These are phyloP conservation scores for Exophiala mesophila DNA, from an alignment of 2,329 filamentous ascomycete species.

Conservation along the genomic window DNA sequence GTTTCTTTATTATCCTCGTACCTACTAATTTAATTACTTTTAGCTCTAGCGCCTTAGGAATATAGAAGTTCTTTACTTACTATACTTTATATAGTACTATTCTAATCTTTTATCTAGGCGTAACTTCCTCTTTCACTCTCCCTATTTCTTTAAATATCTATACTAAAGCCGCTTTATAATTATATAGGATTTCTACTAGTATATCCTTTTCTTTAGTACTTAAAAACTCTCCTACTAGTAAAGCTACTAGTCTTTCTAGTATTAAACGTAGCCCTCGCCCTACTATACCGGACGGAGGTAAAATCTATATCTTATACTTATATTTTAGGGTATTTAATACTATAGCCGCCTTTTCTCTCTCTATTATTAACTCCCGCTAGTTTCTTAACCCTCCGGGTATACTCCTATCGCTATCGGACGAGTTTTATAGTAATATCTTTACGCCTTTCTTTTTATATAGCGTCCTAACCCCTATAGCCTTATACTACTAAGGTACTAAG, in stretches of 20 bases:
- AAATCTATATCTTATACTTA: too few relatives aligned
- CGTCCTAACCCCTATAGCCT: not conserved
- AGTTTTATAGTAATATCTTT: not conserved
- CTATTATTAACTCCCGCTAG: too few relatives aligned
- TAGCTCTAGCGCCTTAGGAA: not conserved
- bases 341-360: not conserved
- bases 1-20: not conserved
- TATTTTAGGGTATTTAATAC: too few relatives aligned
- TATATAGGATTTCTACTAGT: not conserved
- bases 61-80: not conserved
- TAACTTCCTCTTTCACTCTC: not conserved
- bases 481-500: too few relatives aligned
- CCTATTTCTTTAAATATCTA: not conserved
- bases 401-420: too few relatives aligned
- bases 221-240: not conserved
- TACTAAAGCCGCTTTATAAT: not conserved
- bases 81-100: conserved; percentile 1
- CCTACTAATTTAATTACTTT: not conserved
- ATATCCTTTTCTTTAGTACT: not conserved
- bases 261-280: too few relatives aligned
- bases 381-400: too few relatives aligned
- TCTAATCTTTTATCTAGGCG: not conserved
- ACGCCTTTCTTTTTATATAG: not conserved
- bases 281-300: too few relatives aligned
- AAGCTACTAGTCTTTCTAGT: not conserved